Conservation (phyloP, 1,139 yeast genomes). For the Sugiyamaella pinicola region DNA sequence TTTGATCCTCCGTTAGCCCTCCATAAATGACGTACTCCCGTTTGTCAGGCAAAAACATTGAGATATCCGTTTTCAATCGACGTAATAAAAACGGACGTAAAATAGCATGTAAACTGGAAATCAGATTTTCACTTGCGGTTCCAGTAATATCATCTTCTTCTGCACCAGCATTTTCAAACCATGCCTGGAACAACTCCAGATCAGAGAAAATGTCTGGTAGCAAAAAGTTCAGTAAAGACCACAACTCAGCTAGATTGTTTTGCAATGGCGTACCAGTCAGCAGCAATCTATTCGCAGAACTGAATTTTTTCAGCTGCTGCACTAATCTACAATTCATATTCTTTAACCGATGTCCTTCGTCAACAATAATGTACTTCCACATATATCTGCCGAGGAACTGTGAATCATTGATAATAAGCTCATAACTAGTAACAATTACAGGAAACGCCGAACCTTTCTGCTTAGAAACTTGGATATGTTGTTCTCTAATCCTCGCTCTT, state of each 20-base stretch:
- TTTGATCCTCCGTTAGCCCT: slow-evolving; percentile 64
- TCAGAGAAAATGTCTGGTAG: slow-evolving; percentile 93
- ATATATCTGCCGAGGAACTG: slow-evolving; percentile 67
- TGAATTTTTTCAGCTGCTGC: slow-evolving; percentile 45
- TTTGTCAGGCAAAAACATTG: slow-evolving; percentile 75
- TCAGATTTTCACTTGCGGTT: slow-evolving; percentile 51
- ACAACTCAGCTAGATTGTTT: slow-evolving; percentile 51
- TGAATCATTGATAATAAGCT: slow-evolving; percentile 71
- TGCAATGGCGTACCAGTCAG: slow-evolving; percentile 60
- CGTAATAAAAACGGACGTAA: slow-evolving; percentile 84
- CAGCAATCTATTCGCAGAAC: slow-evolving; percentile 50
- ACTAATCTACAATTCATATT: slow-evolving; percentile 47
- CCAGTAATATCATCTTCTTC: slow-evolving; percentile 30
- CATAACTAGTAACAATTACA: slow-evolving; percentile 80
- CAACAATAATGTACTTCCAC: slow-evolving; percentile 56
- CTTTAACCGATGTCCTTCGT: slow-evolving; percentile 57
- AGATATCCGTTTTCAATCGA: slow-evolving; percentile 73
- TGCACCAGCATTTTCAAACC: slow-evolving; percentile 78
- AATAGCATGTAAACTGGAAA: slow-evolving; percentile 80
- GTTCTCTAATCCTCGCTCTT: slow-evolving; percentile 37
- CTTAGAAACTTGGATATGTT: slow-evolving; percentile 62
- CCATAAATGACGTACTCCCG: slow-evolving; percentile 83
- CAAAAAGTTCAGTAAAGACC: slow-evolving; percentile 48
- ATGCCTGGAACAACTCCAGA: slow-evolving; percentile 81
- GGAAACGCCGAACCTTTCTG: slow-evolving; percentile 50